Evolutionary conservation across 2,329 filamentous ascomycete genomes (phyloP).

Genomic region (Pestalotiopsis sp.): DNA sequence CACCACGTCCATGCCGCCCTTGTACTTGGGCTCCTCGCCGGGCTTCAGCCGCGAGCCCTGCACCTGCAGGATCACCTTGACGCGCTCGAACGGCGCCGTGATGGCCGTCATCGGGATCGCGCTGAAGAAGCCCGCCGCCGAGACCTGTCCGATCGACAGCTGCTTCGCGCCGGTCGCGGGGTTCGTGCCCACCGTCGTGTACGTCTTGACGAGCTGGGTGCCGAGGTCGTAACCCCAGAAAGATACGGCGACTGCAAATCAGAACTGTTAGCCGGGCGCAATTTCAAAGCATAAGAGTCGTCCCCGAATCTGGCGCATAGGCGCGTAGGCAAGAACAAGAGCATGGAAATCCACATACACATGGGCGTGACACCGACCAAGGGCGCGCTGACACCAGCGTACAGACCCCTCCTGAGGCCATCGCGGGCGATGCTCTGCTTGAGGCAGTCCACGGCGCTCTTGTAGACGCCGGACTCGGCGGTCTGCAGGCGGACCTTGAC

Average conservation of each 20-base stretch:
- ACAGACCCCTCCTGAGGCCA: conserved; percentile 78
- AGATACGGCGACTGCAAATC: conserved; percentile 62
- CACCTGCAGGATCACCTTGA: conserved; percentile 97
- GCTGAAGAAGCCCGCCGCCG: conserved; percentile 93
- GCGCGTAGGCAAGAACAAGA: background rate
- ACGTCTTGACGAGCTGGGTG: conserved; percentile 78
- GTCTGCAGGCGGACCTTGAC: conserved; percentile 98
- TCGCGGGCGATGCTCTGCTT: conserved; percentile 85
- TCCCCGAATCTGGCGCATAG: background rate
- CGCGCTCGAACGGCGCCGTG: conserved; percentile 98
- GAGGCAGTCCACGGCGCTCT: conserved; percentile 87
- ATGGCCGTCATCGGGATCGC: conserved; percentile 97
- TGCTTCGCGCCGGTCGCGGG: conserved; percentile 60
- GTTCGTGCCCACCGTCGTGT: conserved; percentile 66
- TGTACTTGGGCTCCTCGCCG: conserved; percentile 91
- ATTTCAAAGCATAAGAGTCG: background rate
- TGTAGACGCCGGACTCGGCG: conserved; percentile 91
- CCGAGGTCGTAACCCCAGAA: conserved; percentile 94
- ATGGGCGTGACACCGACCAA: conserved; percentile 96
- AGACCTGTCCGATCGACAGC: conserved; percentile 84
- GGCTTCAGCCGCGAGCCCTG: conserved; percentile 85
- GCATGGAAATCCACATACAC: conserved; percentile 67
- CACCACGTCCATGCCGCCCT: conserved; percentile 85
- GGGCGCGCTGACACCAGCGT: conserved; percentile 95
- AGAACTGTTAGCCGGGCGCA: background rate